Base-by-base conservation (phyloP, 2,329 filamentous ascomycete species). In the Fusarium sacchari region DNA sequence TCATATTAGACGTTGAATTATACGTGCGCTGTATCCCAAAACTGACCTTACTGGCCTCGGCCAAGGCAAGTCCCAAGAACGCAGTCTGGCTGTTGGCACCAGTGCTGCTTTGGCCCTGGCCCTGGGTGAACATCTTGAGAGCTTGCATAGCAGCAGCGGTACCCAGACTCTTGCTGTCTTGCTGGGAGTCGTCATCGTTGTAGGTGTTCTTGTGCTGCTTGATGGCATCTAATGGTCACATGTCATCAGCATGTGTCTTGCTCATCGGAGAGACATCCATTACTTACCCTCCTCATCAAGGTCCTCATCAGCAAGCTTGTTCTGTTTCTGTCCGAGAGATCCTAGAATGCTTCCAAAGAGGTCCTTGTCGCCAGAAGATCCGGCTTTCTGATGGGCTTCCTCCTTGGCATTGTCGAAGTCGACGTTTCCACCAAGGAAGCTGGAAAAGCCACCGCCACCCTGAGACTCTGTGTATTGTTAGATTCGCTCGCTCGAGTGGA, bases 41-140 rank as follows among this genome's bases (percentile, higher is more conserved):
- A 76, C 83, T 61, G 71, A 95, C 85, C 87, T 95, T 95, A 79
- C 91, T 92, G 39, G 94, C 95, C 85, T 98, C 93, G 14, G 88
- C 90, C 94, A 98, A 95, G 47, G 95, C 95, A 81, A 97, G 86
- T 9, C 92, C 93, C 71, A 97, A 89, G 79, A 97, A 94, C 70
- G 92, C 89, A 81, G 92, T 94, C 87, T 97, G 92, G 75, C 90
- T 89, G 58, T 78, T 87, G 85, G 83, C 84, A 76, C 66, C 67
- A 13, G 52, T 52, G 42, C 71, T 83, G 73, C 73, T 84, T 82
- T 70, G 57, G 18, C 84, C 83, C 64, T 84, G 81, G 28, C 90
- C 88, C 53, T 88, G 86, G 42, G 88, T 90, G 83, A 97, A 97
- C 86, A 92, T 89, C 86, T 95, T 95, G 74, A 95, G 82, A 1